Evolutionary conservation across 257 asterid genomes (phyloP).

Genomic region (Asclepias syriaca): DNA sequence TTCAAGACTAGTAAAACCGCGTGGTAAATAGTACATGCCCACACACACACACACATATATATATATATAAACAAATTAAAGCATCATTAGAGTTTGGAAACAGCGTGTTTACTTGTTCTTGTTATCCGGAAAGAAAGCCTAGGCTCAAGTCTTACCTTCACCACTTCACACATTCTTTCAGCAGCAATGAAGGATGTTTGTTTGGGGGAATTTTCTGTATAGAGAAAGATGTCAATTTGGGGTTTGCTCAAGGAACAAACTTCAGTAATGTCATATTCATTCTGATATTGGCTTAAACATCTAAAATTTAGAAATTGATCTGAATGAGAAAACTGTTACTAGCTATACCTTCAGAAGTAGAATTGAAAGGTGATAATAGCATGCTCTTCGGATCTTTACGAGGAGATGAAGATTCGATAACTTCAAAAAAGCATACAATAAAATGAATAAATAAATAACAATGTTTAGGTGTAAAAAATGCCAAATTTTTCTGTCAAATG

Average conservation of each 20-base stretch:
- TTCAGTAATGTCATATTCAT: background rate
- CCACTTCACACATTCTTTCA: constrained; percentile 77
- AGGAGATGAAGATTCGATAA: constrained; percentile 92
- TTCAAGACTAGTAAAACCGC: background rate
- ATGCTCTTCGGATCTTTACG: constrained; percentile 69
- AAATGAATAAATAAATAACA: background rate
- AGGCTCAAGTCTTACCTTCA: constrained; percentile 64
- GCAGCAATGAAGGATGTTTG: constrained; percentile 81
- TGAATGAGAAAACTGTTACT: background rate
- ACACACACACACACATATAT: no score
- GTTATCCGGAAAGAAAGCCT: background rate
- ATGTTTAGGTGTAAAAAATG: background rate
- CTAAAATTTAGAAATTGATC: background rate
- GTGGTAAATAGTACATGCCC: background rate
- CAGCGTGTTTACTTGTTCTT: background rate
- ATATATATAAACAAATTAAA: background rate
- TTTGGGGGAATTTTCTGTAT: constrained; percentile 40
- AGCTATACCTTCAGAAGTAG: constrained; percentile 44
- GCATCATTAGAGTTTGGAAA: background rate
- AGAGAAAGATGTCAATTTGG: constrained; percentile 20
- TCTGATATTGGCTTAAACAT: background rate
- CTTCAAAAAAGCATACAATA: constrained; percentile 27
- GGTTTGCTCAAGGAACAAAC: background rate
- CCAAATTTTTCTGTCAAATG: background rate
- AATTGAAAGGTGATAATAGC: constrained; percentile 49